Conservation (phyloP, 2,329 filamentous ascomycete genomes). For the Pseudocercospora fuligena region DNA sequence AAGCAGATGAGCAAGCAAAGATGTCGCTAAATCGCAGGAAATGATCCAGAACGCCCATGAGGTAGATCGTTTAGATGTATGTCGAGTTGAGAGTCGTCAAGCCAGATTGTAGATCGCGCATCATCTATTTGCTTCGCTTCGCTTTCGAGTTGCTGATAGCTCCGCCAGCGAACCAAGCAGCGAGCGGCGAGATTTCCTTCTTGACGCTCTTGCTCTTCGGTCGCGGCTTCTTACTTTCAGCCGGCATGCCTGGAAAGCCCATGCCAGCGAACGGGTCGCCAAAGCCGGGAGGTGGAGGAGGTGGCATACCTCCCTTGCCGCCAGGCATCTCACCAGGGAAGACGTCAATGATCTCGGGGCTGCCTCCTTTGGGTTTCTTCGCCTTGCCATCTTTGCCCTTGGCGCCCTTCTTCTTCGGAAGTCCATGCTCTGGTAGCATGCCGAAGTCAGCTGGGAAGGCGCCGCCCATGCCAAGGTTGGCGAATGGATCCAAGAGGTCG, state of each 20-base stretch:
- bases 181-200: slow-evolving; percentile 34
- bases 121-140: slow-evolving; percentile 20
- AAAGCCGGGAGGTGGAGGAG: slow-evolving; percentile 21
- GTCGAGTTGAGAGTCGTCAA: not conserved
- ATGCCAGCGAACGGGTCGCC: slow-evolving; percentile 26
- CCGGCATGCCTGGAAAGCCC: slow-evolving; percentile 22
- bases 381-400: slow-evolving; percentile 19
- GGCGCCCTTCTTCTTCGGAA: slow-evolving; percentile 20
- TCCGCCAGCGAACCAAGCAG: slow-evolving; percentile 39
- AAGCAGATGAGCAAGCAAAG: not conserved
- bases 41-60: not conserved
- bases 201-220: slow-evolving; percentile 29
- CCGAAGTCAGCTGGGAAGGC: slow-evolving; percentile 17
- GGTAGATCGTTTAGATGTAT: not conserved
- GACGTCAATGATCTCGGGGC: slow-evolving; percentile 25
- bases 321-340: slow-evolving; percentile 14
- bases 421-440: slow-evolving; percentile 21
- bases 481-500: slow-evolving; percentile 24
- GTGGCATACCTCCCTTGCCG: slow-evolving; percentile 2
- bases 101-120: not conserved
- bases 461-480: slow-evolving; percentile 21
- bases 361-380: slow-evolving; percentile 21
- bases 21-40: slow-evolving; percentile 4
- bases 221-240: slow-evolving; percentile 25
- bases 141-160: slow-evolving; percentile 23